A percentile compares a stretch with the other conserved stretches of the same genome.
These are phyloP conservation scores for Cucumis cinereus DNA, from an alignment of 306 rosid species.

Conservation along the genomic window DNA sequence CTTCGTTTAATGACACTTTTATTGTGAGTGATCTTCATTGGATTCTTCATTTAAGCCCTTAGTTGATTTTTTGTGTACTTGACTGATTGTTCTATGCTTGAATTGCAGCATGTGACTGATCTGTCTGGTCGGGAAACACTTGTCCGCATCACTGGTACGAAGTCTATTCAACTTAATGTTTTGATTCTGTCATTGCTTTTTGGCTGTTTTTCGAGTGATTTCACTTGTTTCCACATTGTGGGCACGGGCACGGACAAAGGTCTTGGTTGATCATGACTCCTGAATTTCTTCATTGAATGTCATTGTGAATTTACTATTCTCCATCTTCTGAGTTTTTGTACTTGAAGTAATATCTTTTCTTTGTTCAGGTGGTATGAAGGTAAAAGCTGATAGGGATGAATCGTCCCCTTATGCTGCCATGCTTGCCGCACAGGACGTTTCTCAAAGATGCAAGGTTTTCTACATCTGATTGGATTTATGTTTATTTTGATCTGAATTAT, in stretches of 20 bases:
- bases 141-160: conserved; percentile 64
- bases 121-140: conserved; percentile 86
- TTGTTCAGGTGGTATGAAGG: conserved; percentile 79
- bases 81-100: neutral
- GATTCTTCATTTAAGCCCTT: neutral
- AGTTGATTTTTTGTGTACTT: neutral
- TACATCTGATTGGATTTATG: neutral
- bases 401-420: conserved; percentile 90
- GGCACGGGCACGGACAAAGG: neutral
- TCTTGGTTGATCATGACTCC: neutral
- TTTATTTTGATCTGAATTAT: neutral
- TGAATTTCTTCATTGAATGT: neutral
- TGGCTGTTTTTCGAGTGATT: neutral
- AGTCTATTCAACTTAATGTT: neutral
- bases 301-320: neutral
- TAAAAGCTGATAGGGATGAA: conserved; percentile 84
- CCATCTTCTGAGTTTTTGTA: neutral
- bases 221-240: neutral
- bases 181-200: neutral
- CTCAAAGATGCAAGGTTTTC: conserved; percentile 67
- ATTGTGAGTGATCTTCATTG: conserved; percentile 17
- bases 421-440: conserved; percentile 94
- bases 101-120: conserved; percentile 75
- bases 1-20: conserved; percentile 41
- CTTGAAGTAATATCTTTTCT: neutral